phyloP scores from a whole-genome alignment of 2,329 filamentous ascomycete genomes.

The Elsinoe batatas region DNA sequence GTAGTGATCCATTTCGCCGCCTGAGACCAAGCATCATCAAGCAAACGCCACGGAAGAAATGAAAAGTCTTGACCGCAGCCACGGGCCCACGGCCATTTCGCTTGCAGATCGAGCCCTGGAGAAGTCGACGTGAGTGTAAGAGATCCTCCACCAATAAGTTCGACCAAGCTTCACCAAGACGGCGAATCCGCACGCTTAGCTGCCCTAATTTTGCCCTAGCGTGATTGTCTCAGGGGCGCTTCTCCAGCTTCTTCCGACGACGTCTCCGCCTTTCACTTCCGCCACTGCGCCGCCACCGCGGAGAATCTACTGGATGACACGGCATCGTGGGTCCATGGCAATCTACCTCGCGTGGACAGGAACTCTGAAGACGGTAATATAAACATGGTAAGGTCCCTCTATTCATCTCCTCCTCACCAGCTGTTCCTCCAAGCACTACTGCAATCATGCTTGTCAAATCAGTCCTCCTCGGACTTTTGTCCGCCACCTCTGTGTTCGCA shows the following conservation, averaged over 20 bases:
- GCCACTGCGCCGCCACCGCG: constrained; percentile 4
- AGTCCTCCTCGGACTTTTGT: constrained; percentile 10
- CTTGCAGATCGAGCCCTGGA: constrained; percentile 6
- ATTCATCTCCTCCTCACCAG: neutral
- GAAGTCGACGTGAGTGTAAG: neutral
- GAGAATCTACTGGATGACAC: constrained; percentile 10
- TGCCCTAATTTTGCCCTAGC: constrained; percentile 2
- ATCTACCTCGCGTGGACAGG: neutral
- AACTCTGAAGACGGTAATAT: neutral
- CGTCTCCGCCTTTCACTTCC: neutral
- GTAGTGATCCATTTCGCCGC: no score
- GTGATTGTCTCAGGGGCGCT: neutral
- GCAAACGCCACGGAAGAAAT: constrained; percentile 8
- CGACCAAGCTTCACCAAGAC: constrained; percentile 9
- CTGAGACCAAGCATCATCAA: constrained; percentile 1
- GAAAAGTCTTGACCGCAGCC: neutral
- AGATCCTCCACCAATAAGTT: constrained; percentile 7
- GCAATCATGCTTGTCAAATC: constrained; percentile 6
- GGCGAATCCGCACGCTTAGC: neutral
- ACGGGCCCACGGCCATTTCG: constrained; percentile 9
- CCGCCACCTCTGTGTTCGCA: constrained; percentile 1
- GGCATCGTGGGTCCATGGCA: neutral
- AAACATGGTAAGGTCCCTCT: neutral
- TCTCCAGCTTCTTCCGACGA: constrained; percentile 9
- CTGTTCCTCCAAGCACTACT: neutral